phyloP scores from a whole-genome alignment of 2,329 filamentous ascomycete species.

The Alternaria brassicae region DNA sequence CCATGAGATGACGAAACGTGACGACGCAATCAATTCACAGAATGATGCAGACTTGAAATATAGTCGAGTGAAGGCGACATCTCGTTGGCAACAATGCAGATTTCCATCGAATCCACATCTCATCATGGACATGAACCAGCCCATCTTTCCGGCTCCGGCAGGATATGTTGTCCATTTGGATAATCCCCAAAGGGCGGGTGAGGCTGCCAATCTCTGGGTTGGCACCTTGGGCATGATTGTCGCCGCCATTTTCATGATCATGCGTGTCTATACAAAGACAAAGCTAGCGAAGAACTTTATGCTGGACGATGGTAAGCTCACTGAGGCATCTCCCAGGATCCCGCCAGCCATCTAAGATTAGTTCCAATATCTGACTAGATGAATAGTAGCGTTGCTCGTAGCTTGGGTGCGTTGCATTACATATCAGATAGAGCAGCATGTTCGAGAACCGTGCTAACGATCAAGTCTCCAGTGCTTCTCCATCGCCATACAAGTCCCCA shows the following conservation, averaged over 20 bases:
- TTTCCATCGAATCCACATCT: not conserved
- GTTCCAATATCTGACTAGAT: not conserved
- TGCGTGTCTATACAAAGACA: conserved; percentile 37
- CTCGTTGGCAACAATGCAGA: not conserved
- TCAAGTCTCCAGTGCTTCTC: conserved; percentile 8
- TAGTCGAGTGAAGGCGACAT: not conserved
- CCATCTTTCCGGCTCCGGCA: conserved; percentile 30
- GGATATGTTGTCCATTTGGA: conserved; percentile 39
- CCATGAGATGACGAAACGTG: not conserved
- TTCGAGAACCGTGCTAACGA: not conserved
- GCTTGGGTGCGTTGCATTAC: conserved; percentile 18
- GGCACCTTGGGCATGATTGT: conserved; percentile 31
- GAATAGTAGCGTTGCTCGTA: conserved; percentile 15
- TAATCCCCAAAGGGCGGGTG: conserved; percentile 26
- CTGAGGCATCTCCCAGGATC: not conserved
- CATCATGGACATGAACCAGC: conserved; percentile 16
- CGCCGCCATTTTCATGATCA: conserved; percentile 27
- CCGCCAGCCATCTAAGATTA: not conserved
- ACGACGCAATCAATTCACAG: not conserved
- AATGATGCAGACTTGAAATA: not conserved
- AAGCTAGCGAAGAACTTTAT: conserved; percentile 27
- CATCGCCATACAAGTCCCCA: conserved; percentile 16
- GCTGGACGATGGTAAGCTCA: conserved; percentile 36
- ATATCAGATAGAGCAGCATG: not conserved
- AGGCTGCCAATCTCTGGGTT: conserved; percentile 27